Evolutionary conservation across 768 basidiomycete genomes (phyloP), one percentile per base, ranked within the genome.

Genomic region (Mycena floridula): DNA sequence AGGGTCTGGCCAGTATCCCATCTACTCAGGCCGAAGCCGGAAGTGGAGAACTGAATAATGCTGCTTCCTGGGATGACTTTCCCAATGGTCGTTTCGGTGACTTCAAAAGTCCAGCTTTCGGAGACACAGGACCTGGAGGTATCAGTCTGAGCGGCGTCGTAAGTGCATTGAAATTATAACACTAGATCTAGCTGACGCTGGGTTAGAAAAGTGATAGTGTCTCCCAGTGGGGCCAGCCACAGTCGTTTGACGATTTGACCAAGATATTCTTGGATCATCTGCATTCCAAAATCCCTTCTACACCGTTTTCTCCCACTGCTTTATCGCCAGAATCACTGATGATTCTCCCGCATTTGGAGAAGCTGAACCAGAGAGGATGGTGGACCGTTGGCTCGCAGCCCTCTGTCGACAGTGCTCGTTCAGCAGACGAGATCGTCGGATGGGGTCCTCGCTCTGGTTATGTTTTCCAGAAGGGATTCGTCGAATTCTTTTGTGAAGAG

Each of bases 321-420:
- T 73, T 99, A 6, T 87, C 82, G 16, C 66, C 76, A 1, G 96
- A 99, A 65, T 92, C 96, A 0, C 61, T 70, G 25, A 75, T 79
- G 41, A 97, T 99, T 43, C 70, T 96, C 24, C 70, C 78, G 1
- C 74, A 89, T 46, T 75, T 98, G 22, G 76, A 88, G 54, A 71
- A 70, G 36, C 72, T 99, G 44, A 97, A 89, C 24, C 67, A 72
- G 36, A 69, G 72, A 46, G 85, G 88, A 21, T 86, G 91, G 82
- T 99, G 95, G 94, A 97, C 96, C 5, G 86, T 99, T 16, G 90
- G 90, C 1, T 95, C 92, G 9, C 96, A 99, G 59, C 96, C 96
- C 18, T 89, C 93, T 0, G 82, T 97, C 5, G 86, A 98, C 56
- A 89, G 85, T 5, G 77, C 69, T 5, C 67, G 64, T 25, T 92